Base-by-base conservation (phyloP, 2,329 filamentous ascomycete genomes). In the Aspergillus sp. region DNA sequence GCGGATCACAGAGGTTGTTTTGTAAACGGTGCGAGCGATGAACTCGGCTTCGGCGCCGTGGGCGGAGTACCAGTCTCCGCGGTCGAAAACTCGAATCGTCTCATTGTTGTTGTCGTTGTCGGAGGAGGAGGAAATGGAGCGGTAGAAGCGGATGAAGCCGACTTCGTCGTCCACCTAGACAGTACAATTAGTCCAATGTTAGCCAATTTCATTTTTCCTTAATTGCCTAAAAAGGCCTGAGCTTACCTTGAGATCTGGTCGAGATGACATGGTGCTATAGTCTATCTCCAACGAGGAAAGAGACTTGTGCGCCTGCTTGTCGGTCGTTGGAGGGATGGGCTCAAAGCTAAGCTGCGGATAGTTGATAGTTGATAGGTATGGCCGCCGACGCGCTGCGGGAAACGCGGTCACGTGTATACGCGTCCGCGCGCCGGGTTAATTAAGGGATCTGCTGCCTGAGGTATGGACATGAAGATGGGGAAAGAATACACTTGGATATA, bases 121-220 rank as follows among this genome's bases (percentile, higher is more conserved):
- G 13, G 81, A 71, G 5, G 30, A 54, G 7, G 54, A 21, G 32
- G 92, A 87, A 2, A 99, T 84, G n/a, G 88, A 89, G 69, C 94
- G 94, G 83, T 96, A 99, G 80, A 92, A 96, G 68, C 89, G 91
- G 80, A 98, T 97, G 82, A 99, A 99, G 67, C 94, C 92, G 72
- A 89, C 88, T 81, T 99, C 95, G 74, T 99, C 95, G 72, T 99
- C 96, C 74, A 98, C 91, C 90, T 93, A 39, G 21, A 38, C 19
- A 42, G 57, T 17, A 5, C 7, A 6, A 19, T 50, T 50, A 30
- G 47, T 8, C 17, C 21, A 11, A 23, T 49, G 44, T 17, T n/a
- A 21, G 19, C 19, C 32, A 5, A 13, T 50, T 50, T 15, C 6
- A 30, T 3, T 30, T 3, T 3, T 19, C 30, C 8, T 49, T 5